phyloP scores from a whole-genome alignment of 768 basidiomycete genomes.

The Termitomyces sp. region DNA sequence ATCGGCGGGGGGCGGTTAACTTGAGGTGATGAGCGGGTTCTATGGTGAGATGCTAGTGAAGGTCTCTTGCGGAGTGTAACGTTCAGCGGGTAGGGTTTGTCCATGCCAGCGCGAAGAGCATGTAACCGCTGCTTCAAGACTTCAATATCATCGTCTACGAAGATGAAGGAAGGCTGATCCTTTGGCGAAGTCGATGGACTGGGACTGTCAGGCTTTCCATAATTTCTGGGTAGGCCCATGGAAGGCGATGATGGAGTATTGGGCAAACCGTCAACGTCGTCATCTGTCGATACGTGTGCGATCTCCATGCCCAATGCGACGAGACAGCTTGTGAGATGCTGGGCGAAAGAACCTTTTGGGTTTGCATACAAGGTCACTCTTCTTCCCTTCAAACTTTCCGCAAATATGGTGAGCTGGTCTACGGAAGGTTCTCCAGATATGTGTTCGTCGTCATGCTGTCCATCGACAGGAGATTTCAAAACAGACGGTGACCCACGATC shows the following conservation, averaged over 20 bases:
- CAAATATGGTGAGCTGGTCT: slow-evolving; percentile 73
- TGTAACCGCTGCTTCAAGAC: slow-evolving; percentile 74
- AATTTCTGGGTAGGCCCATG: slow-evolving; percentile 2
- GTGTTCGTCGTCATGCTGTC: slow-evolving; percentile 43
- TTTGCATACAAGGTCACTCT: slow-evolving; percentile 81
- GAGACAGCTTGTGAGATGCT: slow-evolving; percentile 88
- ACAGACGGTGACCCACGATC: slow-evolving; percentile 50
- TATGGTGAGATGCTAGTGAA: slow-evolving; percentile 58
- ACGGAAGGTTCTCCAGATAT: slow-evolving; percentile 71
- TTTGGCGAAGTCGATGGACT: slow-evolving; percentile 11
- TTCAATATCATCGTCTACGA: slow-evolving; percentile 90
- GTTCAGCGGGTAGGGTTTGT: slow-evolving; percentile 40
- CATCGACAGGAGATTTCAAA: slow-evolving; percentile 30
- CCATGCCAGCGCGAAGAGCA: slow-evolving; percentile 58
- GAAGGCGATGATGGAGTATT: slow-evolving; percentile 14
- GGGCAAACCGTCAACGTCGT: slow-evolving; percentile 38
- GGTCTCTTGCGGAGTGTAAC: slow-evolving; percentile 55
- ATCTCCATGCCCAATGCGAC: slow-evolving; percentile 96
- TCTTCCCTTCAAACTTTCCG: slow-evolving; percentile 78
- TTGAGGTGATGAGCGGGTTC: slow-evolving; percentile 79
- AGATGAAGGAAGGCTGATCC: slow-evolving; percentile 54
- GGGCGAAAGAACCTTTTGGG: slow-evolving; percentile 85
- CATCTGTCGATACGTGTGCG: slow-evolving; percentile 65
- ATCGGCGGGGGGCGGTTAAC: slow-evolving; percentile 45
- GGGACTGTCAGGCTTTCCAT: slow-evolving; percentile 3